Conservation (phyloP, 2,329 filamentous ascomycete genomes). For the Trichoderma cornu-damae region DNA sequence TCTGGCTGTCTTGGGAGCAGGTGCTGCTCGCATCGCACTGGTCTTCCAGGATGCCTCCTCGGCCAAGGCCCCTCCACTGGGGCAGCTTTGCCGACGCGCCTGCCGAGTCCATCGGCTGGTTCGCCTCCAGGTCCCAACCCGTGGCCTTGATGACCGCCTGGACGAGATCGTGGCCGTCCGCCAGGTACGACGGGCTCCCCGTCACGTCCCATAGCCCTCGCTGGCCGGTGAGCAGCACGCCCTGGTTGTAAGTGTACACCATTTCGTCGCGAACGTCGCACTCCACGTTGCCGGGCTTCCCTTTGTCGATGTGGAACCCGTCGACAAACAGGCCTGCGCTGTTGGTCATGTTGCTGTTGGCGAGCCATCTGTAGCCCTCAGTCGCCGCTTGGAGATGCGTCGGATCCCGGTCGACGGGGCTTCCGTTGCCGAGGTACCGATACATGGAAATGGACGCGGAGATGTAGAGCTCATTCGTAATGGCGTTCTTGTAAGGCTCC, state of each 20-base stretch:
- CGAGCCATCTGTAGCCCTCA: constrained; percentile 76
- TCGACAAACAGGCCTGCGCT: constrained; percentile 70
- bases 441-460: constrained; percentile 86
- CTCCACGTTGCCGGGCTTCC: constrained; percentile 58
- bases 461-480: constrained; percentile 89
- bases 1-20: constrained; percentile 80
- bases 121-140: constrained; percentile 57
- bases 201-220: constrained; percentile 76
- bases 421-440: constrained; percentile 54
- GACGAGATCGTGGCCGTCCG: constrained; percentile 75
- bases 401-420: constrained; percentile 43
- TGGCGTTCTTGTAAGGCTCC: constrained; percentile 87
- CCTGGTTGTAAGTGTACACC: constrained; percentile 96
- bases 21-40: constrained; percentile 67
- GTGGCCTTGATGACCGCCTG: constrained; percentile 70
- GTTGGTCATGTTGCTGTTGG: constrained; percentile 75
- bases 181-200: constrained; percentile 63
- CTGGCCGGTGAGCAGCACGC: constrained; percentile 77
- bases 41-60: constrained; percentile 77
- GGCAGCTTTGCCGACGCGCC: constrained; percentile 37
- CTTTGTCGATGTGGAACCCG: constrained; percentile 74
- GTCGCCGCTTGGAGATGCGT: constrained; percentile 68
- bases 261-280: constrained; percentile 81
- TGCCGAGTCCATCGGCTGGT: constrained; percentile 40
- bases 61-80: constrained; percentile 69